Base-by-base conservation (phyloP, 176 grass and related monocot species). In the Carex scoparia region DNA sequence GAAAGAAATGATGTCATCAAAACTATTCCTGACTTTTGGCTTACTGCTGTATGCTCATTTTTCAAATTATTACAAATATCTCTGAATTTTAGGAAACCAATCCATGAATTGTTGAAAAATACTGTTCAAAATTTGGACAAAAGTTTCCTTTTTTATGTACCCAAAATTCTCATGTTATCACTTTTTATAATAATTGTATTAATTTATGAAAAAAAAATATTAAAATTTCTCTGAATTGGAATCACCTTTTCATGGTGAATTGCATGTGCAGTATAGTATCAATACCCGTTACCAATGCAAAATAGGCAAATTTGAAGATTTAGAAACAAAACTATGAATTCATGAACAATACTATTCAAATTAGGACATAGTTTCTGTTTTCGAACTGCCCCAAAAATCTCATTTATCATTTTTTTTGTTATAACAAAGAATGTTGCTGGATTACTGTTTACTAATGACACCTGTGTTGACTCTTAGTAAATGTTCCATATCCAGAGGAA, bases 21-120 rank as follows among this genome's bases (percentile, higher is more conserved):
- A 79, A 62, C 88, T 37, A 97, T 97, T 90, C 90, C 94, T 0
- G 90, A 97, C 64, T 97, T 97, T 76, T 97, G 94, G 94, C 84
- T 97, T 63, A 94, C 90, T 84, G 90, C 87, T 79, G 92, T 97
- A 76, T 61, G 92, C 86, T 75, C 33, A 54, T 7, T 64, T 84
- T 51, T 65, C 19, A 66, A 86, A 23, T 23, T 23, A 23, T 23
- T 23, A 23, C 23, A 23, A 23, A 23, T 23, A 0, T 23, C 23
- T 23, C 23, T 23, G 23, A 23, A 23, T 23, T 23, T 23, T 23
- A 23, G 23, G 23, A 23, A 23, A 23, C 23, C 23, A 23, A 23
- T 23, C 23, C 23, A 23, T 23, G 23, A 23, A 23, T 23, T 23
- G 23, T 23, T 0, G 23, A 23, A 23, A 23, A 23, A 23, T 23